Evolutionary conservation across 73 alveolate genomes (phyloP).

Genomic region (Stentor roeselii): DNA sequence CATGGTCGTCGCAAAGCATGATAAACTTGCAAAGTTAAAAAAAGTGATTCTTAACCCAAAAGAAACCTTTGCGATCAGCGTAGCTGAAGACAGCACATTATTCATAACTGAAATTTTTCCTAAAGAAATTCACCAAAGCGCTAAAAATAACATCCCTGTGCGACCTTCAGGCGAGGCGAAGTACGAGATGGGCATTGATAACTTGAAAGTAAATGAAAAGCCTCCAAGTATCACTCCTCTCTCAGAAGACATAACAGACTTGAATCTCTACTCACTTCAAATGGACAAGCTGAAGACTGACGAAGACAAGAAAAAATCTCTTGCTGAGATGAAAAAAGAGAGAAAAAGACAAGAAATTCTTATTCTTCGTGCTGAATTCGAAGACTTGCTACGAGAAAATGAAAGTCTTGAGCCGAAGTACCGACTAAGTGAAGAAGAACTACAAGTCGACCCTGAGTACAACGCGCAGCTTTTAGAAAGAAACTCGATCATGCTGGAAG

Average conservation of each 20-base stretch:
- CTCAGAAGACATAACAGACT: conserved; percentile 7
- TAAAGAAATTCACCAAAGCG: conserved; percentile 51
- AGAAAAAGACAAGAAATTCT: conserved; percentile 57
- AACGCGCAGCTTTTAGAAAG: conserved; percentile 67
- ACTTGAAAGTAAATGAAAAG: background rate
- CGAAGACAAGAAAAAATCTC: conserved; percentile 75
- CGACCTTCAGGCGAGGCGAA: conserved; percentile 59
- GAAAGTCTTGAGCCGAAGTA: conserved; percentile 41
- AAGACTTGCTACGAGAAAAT: conserved; percentile 42
- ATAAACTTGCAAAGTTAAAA: conserved; percentile 60
- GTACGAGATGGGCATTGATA: conserved; percentile 47
- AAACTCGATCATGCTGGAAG: conserved; percentile 60
- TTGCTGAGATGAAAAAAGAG: conserved; percentile 84
- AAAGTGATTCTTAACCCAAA: conserved; percentile 57
- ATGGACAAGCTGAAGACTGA: conserved; percentile 82
- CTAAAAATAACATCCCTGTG: conserved; percentile 50
- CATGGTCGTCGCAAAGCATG: conserved; percentile 67
- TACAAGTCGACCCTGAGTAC: conserved; percentile 82
- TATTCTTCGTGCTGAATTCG: conserved; percentile 67
- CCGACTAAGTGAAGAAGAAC: conserved; percentile 65
- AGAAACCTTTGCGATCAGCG: conserved; percentile 55
- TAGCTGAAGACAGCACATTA: conserved; percentile 81
- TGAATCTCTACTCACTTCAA: conserved; percentile 29
- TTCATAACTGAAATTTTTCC: conserved; percentile 53
- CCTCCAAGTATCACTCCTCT: background rate